These are phyloP conservation scores for Casuarina glauca DNA, from an alignment of 306 rosid species.

Conservation along the genomic window DNA sequence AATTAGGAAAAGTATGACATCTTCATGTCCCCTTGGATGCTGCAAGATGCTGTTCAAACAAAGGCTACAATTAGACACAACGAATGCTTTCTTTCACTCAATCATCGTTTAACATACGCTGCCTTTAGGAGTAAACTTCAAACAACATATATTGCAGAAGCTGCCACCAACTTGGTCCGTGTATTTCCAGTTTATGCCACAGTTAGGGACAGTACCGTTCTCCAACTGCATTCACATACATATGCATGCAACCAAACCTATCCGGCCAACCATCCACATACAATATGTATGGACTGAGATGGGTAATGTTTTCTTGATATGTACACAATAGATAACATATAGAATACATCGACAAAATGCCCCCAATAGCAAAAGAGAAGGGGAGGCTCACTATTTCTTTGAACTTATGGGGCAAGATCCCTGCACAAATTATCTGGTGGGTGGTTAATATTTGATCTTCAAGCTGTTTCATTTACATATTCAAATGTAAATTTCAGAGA, in stretches of 20 bases:
- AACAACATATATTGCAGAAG: neutral
- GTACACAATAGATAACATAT: neutral
- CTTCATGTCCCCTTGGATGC: conserved; percentile 89
- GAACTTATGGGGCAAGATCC: neutral
- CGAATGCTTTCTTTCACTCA: conserved; percentile 1
- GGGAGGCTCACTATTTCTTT: neutral
- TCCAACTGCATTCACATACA: neutral
- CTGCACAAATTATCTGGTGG: neutral
- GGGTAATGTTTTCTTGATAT: neutral
- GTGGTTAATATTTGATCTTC: neutral
- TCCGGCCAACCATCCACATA: neutral
- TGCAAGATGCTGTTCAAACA: conserved; percentile 74
- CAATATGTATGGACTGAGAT: neutral
- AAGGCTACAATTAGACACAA: conserved; percentile 27
- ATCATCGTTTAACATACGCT: neutral
- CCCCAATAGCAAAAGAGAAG: neutral
- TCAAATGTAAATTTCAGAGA: neutral
- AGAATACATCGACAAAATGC: neutral
- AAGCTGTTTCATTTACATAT: neutral
- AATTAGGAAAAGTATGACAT: conserved; percentile 64
- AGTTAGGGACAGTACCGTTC: neutral
- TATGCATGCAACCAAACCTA: neutral
- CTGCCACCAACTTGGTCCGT: neutral
- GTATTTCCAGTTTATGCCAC: neutral
- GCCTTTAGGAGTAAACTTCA: neutral